These are phyloP conservation scores for Hypoxylon rickii DNA, from an alignment of 495 filamentous ascomycete species.

Conservation along the genomic window DNA sequence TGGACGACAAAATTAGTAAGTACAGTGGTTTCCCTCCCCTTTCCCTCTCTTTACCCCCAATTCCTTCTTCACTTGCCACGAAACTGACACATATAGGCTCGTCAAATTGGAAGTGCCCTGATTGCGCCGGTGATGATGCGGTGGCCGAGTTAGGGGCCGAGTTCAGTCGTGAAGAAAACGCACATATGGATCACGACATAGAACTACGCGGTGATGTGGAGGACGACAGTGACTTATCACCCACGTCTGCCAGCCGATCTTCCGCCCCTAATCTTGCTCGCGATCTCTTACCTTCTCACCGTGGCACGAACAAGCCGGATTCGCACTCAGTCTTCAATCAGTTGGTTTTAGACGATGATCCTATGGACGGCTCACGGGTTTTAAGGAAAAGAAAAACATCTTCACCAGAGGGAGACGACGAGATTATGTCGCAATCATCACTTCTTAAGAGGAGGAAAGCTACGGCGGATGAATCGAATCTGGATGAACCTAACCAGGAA, in stretches of 20 bases:
- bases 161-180: conserved; percentile 44
- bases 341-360: conserved; percentile 77
- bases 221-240: conserved; percentile 41
- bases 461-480: conserved; percentile 41
- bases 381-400: conserved; percentile 83
- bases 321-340: conserved; percentile 86
- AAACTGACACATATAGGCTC: conserved; percentile 50
- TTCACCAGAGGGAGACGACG: conserved; percentile 52
- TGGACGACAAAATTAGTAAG: conserved; percentile 52
- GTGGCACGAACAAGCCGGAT: conserved; percentile 70
- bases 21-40: background rate
- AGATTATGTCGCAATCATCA: conserved; percentile 43
- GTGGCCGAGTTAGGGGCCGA: conserved; percentile 53
- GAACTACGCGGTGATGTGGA: conserved; percentile 30
- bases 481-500: conserved; percentile 36
- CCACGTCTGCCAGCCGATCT: conserved; percentile 45
- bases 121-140: conserved; percentile 70
- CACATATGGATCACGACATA: conserved; percentile 39
- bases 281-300: conserved; percentile 76
- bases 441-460: conserved; percentile 52
- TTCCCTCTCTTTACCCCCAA: conserved; percentile 23
- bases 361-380: conserved; percentile 82
- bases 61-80: too few relatives aligned
- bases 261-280: conserved; percentile 63
- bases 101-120: conserved; percentile 77